phyloP scores from a whole-genome alignment of 164 flowering plant genomes.

The Vitis vinifera region ASM3070453v1 NC_081810.1:455001-455500 shows the following conservation, averaged over 20 bases:
- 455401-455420: constrained; percentile 40
- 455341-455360: constrained; percentile 35
- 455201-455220: constrained; percentile 31
- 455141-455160: constrained; percentile 38
- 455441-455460: constrained; percentile 34
- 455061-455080: constrained; percentile 27
- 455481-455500: constrained; percentile 38
- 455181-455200: constrained; percentile 41
- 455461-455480: constrained; percentile 52
- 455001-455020: constrained; percentile 38
- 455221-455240: constrained; percentile 28
- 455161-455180: constrained; percentile 32
- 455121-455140: constrained; percentile 36
- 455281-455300: constrained; percentile 38
- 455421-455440: constrained; percentile 49
- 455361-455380: constrained; percentile 30
- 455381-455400: constrained; percentile 33
- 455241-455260: constrained; percentile 36
- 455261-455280: constrained; percentile 45
- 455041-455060: constrained; percentile 40
- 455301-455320: constrained; percentile 26
- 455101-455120: constrained; percentile 41
- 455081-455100: constrained; percentile 27
- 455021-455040: constrained; percentile 22
- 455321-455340: constrained; percentile 44